Conservation (phyloP, 2,329 filamentous ascomycete genomes). For the Aureobasidium leucospermi region DNA sequence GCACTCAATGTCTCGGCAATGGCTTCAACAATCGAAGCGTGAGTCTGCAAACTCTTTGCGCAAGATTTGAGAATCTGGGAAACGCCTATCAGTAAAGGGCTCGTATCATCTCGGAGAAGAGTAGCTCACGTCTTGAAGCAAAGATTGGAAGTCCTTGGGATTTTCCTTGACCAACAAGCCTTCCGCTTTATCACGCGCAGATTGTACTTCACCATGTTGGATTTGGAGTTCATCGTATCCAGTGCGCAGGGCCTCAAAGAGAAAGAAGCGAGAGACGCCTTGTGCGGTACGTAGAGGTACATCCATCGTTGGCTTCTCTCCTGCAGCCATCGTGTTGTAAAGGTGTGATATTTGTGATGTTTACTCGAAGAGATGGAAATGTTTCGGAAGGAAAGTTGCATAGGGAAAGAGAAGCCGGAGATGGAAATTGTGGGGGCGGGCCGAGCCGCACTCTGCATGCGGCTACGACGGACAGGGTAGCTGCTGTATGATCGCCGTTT, state of each 20-base stretch:
- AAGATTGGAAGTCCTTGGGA: neutral
- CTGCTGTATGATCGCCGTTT: neutral
- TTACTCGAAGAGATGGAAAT: neutral
- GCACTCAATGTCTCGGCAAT: neutral
- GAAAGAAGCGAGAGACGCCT: slow-evolving; percentile 5
- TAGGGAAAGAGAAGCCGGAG: neutral
- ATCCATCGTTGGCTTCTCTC: neutral
- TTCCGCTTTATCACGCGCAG: slow-evolving; percentile 1
- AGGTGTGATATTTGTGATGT: neutral
- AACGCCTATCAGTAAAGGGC: neutral
- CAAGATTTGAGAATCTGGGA: neutral
- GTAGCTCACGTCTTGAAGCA: neutral
- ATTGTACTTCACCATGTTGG: neutral
- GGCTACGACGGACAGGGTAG: neutral
- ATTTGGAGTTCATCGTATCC: neutral
- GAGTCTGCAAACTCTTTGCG: neutral
- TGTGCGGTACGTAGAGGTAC: slow-evolving; percentile 2
- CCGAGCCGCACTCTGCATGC: neutral
- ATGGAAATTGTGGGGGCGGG: neutral
- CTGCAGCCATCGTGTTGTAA: neutral
- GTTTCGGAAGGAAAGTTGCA: slow-evolving; percentile 2
- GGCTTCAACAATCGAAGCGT: slow-evolving; percentile 2
- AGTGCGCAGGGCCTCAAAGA: slow-evolving; percentile 6
- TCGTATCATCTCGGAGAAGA: neutral
- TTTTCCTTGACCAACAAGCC: neutral